Conservation (phyloP, 2,329 filamentous ascomycete species). For the Microsporum canis region DNA sequence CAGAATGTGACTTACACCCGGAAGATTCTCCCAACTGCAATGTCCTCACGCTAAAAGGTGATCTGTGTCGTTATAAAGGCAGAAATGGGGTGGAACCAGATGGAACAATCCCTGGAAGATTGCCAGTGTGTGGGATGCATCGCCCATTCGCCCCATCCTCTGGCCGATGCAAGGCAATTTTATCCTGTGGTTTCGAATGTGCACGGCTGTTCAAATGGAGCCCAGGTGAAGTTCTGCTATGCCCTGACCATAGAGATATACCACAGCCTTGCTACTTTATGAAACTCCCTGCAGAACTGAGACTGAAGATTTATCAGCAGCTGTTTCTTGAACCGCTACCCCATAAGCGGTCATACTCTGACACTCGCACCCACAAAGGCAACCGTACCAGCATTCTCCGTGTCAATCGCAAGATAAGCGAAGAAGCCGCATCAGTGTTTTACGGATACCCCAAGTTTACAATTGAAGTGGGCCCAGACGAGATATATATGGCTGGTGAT, state of each 20-base stretch:
- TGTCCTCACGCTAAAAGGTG: background rate
- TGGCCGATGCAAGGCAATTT: background rate
- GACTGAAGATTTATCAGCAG: background rate
- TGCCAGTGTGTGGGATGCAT: background rate
- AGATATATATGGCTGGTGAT: background rate
- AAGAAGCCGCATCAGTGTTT: background rate
- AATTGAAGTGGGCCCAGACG: background rate
- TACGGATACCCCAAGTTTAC: background rate
- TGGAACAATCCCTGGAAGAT: background rate
- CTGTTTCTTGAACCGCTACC: background rate
- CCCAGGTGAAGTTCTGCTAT: background rate
- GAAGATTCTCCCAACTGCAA: background rate
- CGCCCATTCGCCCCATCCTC: background rate
- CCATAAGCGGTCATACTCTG: background rate
- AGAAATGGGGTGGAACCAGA: background rate
- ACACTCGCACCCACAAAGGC: background rate
- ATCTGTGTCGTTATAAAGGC: background rate
- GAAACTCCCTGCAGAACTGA: background rate
- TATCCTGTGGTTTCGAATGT: background rate
- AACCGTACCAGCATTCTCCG: background rate
- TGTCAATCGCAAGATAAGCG: background rate
- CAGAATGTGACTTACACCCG: background rate
- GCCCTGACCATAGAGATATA: background rate
- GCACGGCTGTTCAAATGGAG: background rate
- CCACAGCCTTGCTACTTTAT: background rate